These are phyloP conservation scores for Aegilops speltoides DNA, from an alignment of 176 grass and related monocot genomes.

Conservation along the genomic window DNA sequence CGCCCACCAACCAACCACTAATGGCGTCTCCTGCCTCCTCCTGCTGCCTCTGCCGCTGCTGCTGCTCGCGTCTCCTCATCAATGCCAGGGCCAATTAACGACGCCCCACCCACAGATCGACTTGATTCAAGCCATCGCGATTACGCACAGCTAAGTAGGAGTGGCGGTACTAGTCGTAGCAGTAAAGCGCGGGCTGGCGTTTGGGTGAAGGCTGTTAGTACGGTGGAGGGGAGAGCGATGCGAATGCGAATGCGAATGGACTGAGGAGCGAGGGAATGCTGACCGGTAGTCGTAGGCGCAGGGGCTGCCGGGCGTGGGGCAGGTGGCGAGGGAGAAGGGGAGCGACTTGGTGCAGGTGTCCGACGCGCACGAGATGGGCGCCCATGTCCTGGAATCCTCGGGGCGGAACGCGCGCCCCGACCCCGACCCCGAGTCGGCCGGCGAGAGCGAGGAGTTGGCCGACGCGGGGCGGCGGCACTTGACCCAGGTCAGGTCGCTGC, in stretches of 20 bases:
- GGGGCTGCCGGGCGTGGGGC: slow-evolving; percentile 48
- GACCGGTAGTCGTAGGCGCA: slow-evolving; percentile 82
- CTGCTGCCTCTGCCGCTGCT: background rate
- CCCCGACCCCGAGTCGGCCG: background rate
- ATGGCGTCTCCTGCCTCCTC: slow-evolving; percentile 28
- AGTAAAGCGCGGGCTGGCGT: slow-evolving; percentile 28
- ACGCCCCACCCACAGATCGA: slow-evolving; percentile 24
- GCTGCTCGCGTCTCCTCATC: slow-evolving; percentile 23
- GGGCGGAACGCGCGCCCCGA: slow-evolving; percentile 42
- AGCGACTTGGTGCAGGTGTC: slow-evolving; percentile 58
- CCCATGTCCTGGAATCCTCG: slow-evolving; percentile 42
- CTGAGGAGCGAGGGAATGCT: background rate
- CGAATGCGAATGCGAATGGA: background rate
- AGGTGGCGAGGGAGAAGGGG: slow-evolving; percentile 65
- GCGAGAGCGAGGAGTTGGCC: background rate
- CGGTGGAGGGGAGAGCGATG: too few relatives aligned
- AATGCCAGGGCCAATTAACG: slow-evolving; percentile 36
- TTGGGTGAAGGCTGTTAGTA: background rate
- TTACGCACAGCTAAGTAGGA: background rate
- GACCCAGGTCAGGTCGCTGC: slow-evolving; percentile 98
- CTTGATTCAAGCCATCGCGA: slow-evolving; percentile 17
- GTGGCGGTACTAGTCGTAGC: background rate
- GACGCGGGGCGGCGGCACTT: slow-evolving; percentile 46
- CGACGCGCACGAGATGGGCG: slow-evolving; percentile 59
- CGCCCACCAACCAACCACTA: slow-evolving; percentile 48